phyloP scores from a whole-genome alignment of 768 basidiomycete species.

The Amanita muscaria region DNA sequence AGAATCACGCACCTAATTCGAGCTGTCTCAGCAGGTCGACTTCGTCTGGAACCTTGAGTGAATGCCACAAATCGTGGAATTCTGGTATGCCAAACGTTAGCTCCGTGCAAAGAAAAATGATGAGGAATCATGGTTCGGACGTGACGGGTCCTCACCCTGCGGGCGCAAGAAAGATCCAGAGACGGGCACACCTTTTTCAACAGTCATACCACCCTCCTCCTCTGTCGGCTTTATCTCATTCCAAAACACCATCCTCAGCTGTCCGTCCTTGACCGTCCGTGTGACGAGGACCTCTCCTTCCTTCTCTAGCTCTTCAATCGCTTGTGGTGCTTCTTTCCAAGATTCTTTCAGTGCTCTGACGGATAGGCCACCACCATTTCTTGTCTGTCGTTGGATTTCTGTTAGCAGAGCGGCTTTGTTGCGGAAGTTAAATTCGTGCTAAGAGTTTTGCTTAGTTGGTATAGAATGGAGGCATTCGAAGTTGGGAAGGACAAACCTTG shows the following conservation, averaged over 20 bases:
- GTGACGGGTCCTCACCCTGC: too few species aligned
- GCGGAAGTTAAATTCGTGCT: constrained; percentile 84
- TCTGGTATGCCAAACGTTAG: constrained; percentile 36
- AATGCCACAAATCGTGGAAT: constrained; percentile 83
- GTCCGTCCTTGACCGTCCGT: constrained; percentile 73
- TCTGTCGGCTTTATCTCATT: constrained; percentile 79
- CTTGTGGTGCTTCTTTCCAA: constrained; percentile 80
- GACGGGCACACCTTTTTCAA: constrained; percentile 63
- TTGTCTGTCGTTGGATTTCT: constrained; percentile 79
- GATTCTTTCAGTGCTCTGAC: constrained; percentile 82
- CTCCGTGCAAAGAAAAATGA: too few species aligned
- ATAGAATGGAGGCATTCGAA: not conserved
- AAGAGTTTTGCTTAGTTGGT: not conserved
- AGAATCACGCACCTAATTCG: constrained; percentile 44
- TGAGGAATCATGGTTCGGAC: too few species aligned
- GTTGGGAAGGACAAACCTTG: constrained; percentile 42
- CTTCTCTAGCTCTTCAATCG: constrained; percentile 84
- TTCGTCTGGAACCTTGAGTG: constrained; percentile 76
- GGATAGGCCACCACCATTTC: constrained; percentile 77
- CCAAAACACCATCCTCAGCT: constrained; percentile 81
- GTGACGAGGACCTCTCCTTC: constrained; percentile 87
- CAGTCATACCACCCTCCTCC: constrained; percentile 56
- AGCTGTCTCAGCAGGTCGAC: constrained; percentile 75
- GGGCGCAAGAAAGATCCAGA: too few species aligned
- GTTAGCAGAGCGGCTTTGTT: constrained; percentile 78